Evolutionary conservation across 192 early-diverging fungal species (phyloP).

Genomic region (Obelidium mucronatum): DNA sequence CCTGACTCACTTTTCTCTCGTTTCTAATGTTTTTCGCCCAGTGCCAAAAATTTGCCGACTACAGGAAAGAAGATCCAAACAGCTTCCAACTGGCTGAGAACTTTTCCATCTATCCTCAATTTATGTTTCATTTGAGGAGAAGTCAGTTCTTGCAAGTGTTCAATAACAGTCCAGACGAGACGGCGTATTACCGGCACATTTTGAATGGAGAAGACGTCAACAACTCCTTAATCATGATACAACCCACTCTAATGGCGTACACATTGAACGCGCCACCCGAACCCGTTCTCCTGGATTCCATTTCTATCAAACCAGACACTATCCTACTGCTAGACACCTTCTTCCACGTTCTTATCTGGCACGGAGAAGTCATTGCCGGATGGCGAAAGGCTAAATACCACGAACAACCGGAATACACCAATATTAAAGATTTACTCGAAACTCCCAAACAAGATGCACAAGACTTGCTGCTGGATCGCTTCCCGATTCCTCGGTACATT

Average conservation of each 20-base stretch:
- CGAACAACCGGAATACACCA: slow-evolving; percentile 91
- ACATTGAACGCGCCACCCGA: slow-evolving; percentile 84
- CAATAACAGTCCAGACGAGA: slow-evolving; percentile 99
- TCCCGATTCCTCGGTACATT: slow-evolving; percentile 98
- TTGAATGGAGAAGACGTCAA: slow-evolving; percentile 95
- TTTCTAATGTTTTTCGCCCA: slow-evolving; percentile 31
- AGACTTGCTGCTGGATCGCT: slow-evolving; percentile 91
- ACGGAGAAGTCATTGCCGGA: slow-evolving; percentile 95
- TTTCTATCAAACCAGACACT: slow-evolving; percentile 96
- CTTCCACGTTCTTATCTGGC: slow-evolving; percentile 99
- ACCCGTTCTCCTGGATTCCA: slow-evolving; percentile 94
- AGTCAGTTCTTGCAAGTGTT: slow-evolving; percentile 98
- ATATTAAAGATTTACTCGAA: slow-evolving; percentile 92
- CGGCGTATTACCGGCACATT: slow-evolving; percentile 91
- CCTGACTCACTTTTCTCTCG: slow-evolving; percentile 1
- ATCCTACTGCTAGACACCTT: slow-evolving; percentile 96
- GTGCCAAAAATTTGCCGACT: slow-evolving; percentile 97
- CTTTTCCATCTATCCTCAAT: slow-evolving; percentile 99
- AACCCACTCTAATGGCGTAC: slow-evolving; percentile 95
- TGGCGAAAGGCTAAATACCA: slow-evolving; percentile 98
- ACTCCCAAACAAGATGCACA: slow-evolving; percentile 90
- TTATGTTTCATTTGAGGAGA: slow-evolving; percentile 98
- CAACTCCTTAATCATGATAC: slow-evolving; percentile 99
- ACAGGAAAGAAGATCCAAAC: slow-evolving; percentile 92
- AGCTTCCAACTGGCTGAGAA: slow-evolving; percentile 90